A percentile compares a stretch with the other conserved stretches of the same genome.
phyloP scores from a whole-genome alignment of 257 asterid genomes.

The Solanum virginianum region DNA sequence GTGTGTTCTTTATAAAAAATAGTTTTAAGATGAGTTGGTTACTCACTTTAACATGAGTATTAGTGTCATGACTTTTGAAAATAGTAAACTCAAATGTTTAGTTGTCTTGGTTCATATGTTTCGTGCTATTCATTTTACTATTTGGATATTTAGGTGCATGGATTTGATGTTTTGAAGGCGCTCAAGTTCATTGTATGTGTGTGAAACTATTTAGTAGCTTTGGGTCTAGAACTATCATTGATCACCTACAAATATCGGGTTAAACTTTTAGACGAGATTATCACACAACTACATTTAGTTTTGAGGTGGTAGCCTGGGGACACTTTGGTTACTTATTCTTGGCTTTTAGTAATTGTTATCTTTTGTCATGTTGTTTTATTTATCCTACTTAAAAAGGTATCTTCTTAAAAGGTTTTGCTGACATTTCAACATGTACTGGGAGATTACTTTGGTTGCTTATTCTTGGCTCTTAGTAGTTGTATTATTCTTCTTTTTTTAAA shows the following conservation, averaged over 20 bases:
- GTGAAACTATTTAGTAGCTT: neutral
- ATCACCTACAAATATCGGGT: neutral
- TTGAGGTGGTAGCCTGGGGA: neutral
- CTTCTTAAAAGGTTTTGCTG: neutral
- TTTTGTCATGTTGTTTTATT: neutral
- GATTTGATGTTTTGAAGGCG: neutral
- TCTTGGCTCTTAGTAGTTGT: neutral
- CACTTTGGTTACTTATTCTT: neutral
- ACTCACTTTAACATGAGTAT: too few species aligned
- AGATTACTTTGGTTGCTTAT: neutral
- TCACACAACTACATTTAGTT: neutral
- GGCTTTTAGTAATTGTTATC: neutral
- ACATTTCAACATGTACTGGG: neutral
- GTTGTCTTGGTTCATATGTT: neutral
- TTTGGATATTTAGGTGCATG: neutral
- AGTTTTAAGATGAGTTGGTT: neutral
- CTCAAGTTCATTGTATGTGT: neutral
- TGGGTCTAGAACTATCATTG: neutral
- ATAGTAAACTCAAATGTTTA: neutral
- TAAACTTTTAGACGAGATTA: neutral
- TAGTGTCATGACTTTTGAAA: too few species aligned
- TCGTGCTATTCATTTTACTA: neutral
- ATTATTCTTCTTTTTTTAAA: neutral
- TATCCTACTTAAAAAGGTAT: neutral
- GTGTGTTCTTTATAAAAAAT: neutral